Base-by-base conservation (phyloP, 768 basidiomycete genomes). In the Lentinula lateritia region DNA sequence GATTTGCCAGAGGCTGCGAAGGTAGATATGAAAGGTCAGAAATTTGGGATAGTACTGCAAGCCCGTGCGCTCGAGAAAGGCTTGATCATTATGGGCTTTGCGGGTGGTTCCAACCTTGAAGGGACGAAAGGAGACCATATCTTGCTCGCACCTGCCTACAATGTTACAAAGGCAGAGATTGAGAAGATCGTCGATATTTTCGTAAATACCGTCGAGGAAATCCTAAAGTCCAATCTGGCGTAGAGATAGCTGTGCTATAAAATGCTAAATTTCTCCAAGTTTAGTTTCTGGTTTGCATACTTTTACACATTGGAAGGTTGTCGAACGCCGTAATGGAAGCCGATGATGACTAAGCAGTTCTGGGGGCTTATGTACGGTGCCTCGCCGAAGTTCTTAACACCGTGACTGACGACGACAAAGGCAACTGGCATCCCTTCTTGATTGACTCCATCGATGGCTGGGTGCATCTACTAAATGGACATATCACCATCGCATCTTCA, bases 391-490 rank as follows among this genome's bases (percentile, higher is more conserved):
- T 34, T 20, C 50, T 64, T 42, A 28, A 64, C 36, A 54, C 53
- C 53, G 55, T 45, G 55, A 56, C 55, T 56, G 43, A 58, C 55
- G 38, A 53, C 52, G 62, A 61, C 52, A 43, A 55, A 50, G 23
- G 35, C 60, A 50, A 52, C 20, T 55, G 45, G 46, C 36, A 41
- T 61, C 52, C 23, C 52, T 60, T 63, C 52, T 57, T 65, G 45
- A 53, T 56, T 63, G 36, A 62, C 55, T 63, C 62, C 72, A 83
- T 89, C 89, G 86, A 92, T 92, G 90, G 90, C 90, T 87, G 86
- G 84, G 85, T 75, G 86, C 82, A 86, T 83, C 79, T 80, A 84
- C 88, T 92, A 91, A 92, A 92, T 92, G 90, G 90, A 92, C 88
- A 85, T 88, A 85, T 83, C 83, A 89, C 83, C 81, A 78, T 76